Evolutionary conservation across 352 stramenopile genomes (phyloP).

Genomic region (Phytophthora fragariae): DNA sequence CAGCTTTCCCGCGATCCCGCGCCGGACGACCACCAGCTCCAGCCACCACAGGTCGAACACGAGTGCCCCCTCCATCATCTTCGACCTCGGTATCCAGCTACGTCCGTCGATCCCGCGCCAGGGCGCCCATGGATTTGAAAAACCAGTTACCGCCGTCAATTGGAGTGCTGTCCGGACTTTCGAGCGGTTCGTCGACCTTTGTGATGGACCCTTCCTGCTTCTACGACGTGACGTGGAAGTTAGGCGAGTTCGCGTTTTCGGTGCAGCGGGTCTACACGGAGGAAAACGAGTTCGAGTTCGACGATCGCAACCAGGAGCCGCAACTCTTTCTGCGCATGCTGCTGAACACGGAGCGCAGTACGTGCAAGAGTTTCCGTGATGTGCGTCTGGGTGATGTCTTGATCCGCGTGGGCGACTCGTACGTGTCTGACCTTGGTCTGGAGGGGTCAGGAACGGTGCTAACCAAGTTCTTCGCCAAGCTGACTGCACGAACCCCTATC

Average conservation of each 20-base stretch:
- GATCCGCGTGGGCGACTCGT: conserved; percentile 61
- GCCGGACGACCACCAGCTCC: conserved; percentile 29
- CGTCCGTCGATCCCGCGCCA: conserved; percentile 50
- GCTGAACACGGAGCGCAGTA: conserved; percentile 76
- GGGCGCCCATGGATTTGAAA: conserved; percentile 57
- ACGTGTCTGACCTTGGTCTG: conserved; percentile 72
- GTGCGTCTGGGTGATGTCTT: conserved; percentile 73
- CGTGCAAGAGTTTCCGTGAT: conserved; percentile 67
- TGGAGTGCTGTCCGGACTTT: conserved; percentile 63
- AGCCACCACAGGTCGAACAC: conserved; percentile 29
- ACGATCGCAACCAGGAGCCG: conserved; percentile 44
- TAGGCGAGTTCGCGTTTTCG: conserved; percentile 77
- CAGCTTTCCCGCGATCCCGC: conserved; percentile 34
- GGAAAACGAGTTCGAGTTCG: conserved; percentile 49
- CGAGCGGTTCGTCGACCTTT: conserved; percentile 67
- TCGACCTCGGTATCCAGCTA: conserved; percentile 33
- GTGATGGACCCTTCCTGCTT: conserved; percentile 57
- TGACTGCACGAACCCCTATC: conserved; percentile 62
- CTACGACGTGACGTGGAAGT: conserved; percentile 70
- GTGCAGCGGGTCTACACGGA: conserved; percentile 75
- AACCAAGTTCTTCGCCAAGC: conserved; percentile 75
- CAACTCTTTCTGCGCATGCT: conserved; percentile 77
- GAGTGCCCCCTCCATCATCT: conserved; percentile 21
- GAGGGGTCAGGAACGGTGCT: conserved; percentile 61
- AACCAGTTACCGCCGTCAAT: conserved; percentile 70